Conservation (phyloP, 129 eudicot species). For the Centaurea solstitialis region DNA sequence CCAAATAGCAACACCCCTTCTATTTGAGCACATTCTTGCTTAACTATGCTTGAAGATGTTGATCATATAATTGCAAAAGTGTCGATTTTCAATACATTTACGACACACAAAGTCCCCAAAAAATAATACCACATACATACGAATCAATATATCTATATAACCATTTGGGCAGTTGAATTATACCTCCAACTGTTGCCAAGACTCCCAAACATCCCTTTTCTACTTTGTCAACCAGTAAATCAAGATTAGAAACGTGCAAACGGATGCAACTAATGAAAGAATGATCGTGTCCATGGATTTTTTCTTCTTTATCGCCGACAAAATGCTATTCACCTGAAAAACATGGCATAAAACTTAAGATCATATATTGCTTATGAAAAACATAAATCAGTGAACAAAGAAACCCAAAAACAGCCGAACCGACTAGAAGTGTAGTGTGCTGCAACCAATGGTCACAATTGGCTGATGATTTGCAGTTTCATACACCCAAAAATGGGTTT, state of each 20-base stretch:
- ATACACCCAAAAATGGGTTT: too few relatives aligned
- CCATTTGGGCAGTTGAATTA: conserved; percentile 13
- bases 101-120: conserved; percentile 22
- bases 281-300: conserved; percentile 97
- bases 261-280: conserved; percentile 91
- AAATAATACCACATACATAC: conserved; percentile 21
- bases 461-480: too few relatives aligned
- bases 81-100: conserved; percentile 16
- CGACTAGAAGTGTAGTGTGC: too few relatives aligned
- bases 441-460: too few relatives aligned
- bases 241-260: conserved; percentile 91
- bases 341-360: background rate
- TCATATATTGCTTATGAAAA: background rate
- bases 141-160: conserved; percentile 23
- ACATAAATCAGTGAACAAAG: background rate
- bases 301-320: conserved; percentile 90
- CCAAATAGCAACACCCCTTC: background rate
- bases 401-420: background rate
- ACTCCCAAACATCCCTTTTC: conserved; percentile 15
- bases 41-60: conserved; percentile 16
- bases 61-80: conserved; percentile 24
- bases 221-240: conserved; percentile 92
- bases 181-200: conserved; percentile 19
- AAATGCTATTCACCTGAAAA: conserved; percentile 79
- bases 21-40: background rate